These are phyloP conservation scores for Adiantum capillusveneris DNA, from an alignment of 75 land plant genomes.

Conservation along the genomic window DNA sequence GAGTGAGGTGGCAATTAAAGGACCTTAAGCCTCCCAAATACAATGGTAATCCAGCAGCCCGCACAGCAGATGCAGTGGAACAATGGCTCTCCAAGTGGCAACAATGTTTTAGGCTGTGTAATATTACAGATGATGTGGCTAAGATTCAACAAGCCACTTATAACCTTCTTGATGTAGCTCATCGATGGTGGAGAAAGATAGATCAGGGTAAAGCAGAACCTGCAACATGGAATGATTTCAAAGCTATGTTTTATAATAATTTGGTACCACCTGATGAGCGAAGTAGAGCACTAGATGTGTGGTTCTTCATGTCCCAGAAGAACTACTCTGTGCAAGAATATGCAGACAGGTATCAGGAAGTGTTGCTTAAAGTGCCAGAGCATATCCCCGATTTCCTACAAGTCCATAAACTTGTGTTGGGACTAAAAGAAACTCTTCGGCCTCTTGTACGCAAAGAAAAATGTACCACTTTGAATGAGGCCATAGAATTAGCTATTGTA, in stretches of 20 bases:
- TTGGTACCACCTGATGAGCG: not conserved
- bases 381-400: not conserved
- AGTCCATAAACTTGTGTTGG: not conserved
- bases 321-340: conserved; percentile 1
- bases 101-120: not conserved
- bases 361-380: not conserved
- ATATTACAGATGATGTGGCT: not conserved
- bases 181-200: conserved; percentile 2
- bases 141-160: not conserved
- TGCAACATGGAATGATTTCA: not conserved
- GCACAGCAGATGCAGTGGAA: not conserved
- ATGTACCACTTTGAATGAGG: not conserved
- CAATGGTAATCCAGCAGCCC: not conserved
- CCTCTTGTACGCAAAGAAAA: not conserved
- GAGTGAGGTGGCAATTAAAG: not conserved
- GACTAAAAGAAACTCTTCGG: not conserved
- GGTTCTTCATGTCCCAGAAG: not conserved
- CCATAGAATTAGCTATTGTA: not conserved
- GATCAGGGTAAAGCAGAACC: not conserved
- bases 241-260: not conserved
- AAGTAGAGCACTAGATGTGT: not conserved
- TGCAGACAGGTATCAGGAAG: not conserved
- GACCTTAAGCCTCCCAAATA: not conserved
- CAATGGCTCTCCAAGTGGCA: not conserved
- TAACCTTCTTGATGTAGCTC: conserved; percentile 2